A percentile compares a stretch with the other conserved stretches of the same genome.
These are phyloP conservation scores for Phellopilus nigrolimitatus DNA, from an alignment of 1,284 basidiomycete species.

Conservation along the genomic window DNA sequence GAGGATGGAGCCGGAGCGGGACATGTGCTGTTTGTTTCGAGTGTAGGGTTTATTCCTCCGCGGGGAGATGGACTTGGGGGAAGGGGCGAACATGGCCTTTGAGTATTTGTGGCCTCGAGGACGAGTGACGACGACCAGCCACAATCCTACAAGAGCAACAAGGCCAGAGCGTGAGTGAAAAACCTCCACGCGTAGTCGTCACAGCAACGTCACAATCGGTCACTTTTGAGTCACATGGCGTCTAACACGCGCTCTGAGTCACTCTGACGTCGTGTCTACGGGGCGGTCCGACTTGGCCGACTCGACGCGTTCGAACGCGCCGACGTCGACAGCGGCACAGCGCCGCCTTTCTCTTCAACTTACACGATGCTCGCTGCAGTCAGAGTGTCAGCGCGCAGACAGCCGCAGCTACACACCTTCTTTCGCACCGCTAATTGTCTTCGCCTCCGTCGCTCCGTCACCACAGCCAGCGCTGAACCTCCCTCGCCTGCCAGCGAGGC, in stretches of 20 bases:
- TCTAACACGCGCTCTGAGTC: background rate
- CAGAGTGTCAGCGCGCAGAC: too few species aligned
- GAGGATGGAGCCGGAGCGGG: slow-evolving; percentile 21
- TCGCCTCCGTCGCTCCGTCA: background rate
- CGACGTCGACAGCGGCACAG: background rate
- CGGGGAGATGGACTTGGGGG: background rate
- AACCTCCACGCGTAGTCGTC: background rate
- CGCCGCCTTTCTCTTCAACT: background rate
- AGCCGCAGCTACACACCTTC: background rate
- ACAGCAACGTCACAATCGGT: background rate
- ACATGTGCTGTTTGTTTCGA: slow-evolving; percentile 3
- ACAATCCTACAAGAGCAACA: slow-evolving; percentile 3
- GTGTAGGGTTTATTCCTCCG: slow-evolving; percentile 6
- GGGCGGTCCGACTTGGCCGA: background rate
- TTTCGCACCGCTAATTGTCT: background rate
- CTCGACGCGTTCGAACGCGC: background rate
- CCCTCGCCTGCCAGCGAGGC: slow-evolving; percentile 28
- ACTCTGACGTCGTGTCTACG: background rate
- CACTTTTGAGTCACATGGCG: background rate
- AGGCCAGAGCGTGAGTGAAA: background rate
- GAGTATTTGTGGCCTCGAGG: slow-evolving; percentile 13
- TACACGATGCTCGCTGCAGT: background rate
- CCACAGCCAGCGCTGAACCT: background rate
- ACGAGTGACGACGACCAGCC: too few species aligned
- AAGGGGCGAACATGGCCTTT: slow-evolving; percentile 15